Evolutionary conservation across 225 moss, liverwort and hornwort genomes (phyloP), one percentile per base, ranked within the genome.

Genomic region (Climacium dendroides): DNA sequence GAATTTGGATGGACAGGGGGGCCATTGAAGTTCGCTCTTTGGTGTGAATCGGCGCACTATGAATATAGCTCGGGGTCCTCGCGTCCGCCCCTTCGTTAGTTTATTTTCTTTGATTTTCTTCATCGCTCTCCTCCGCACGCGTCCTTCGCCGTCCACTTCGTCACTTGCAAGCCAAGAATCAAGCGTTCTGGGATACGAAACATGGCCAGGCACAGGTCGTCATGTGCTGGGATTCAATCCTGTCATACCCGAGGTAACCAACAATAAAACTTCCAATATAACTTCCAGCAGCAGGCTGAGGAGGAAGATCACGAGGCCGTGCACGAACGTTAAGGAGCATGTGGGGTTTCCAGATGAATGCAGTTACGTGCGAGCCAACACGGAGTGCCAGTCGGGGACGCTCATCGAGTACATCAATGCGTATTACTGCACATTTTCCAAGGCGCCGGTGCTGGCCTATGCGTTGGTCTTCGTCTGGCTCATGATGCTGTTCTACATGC

Each of bases 301-400:
- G 74, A 86, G 63, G 59, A 90, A 81, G 82, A 87, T 91, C 77
- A 77, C 94, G 28, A 86, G 91, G 35, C 90, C 92, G 37, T 95
- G 95, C 78, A 91, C 91, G 52, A 75, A 95, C 66, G 93, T 95
- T 64, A 88, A 84, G 64, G 89, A 93, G 52, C 95, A 95, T 74
- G 86, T 64, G 45, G 95, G 95, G 23, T 95, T 88, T 87, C 92
- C 92, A 6, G 91, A 92, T 58, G 86, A 92, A 85, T 95, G 95
- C 86, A 89, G 92, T 64, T 95, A 92, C 84, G 95, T 93, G 72
- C 91, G 58, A 77, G 92, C 92, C 75, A 93, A 93, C 81, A 92
- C 90, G 54, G 93, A 93, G 86, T 95, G 95, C 89, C 91, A 90
- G 79, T 95, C 93, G 15, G 93, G 92, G 73, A 92, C 92, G 64